Conservation (phyloP, 108 stramenopile species). For the Chaetoceros muelleri region DNA sequence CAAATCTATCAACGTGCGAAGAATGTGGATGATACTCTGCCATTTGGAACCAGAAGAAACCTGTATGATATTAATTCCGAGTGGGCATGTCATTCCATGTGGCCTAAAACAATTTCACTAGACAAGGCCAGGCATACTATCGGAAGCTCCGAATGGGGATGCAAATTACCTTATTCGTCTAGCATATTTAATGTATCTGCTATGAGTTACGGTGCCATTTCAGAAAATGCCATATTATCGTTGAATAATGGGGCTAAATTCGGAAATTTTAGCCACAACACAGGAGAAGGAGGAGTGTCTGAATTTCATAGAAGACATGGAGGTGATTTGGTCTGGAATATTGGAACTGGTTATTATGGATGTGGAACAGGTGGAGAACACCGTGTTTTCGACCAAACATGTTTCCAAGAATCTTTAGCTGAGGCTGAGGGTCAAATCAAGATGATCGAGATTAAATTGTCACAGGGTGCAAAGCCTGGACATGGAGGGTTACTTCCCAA, state of each 20-base stretch:
- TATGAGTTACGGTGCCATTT: slow-evolving; percentile 83
- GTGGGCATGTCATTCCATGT: slow-evolving; percentile 78
- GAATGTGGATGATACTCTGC: slow-evolving; percentile 35
- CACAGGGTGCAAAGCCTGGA: slow-evolving; percentile 85
- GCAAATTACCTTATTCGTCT: slow-evolving; percentile 59
- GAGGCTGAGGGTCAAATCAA: slow-evolving; percentile 25
- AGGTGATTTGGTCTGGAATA: slow-evolving; percentile 84
- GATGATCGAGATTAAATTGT: slow-evolving; percentile 88
- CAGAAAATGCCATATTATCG: slow-evolving; percentile 69
- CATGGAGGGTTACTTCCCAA: slow-evolving; percentile 84
- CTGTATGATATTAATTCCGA: slow-evolving; percentile 45
- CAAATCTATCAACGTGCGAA: slow-evolving; percentile 71
- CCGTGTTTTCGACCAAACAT: slow-evolving; percentile 48
- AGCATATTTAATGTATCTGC: slow-evolving; percentile 71
- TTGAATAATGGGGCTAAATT: slow-evolving; percentile 60
- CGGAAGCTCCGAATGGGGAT: slow-evolving; percentile 30
- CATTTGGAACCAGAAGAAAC: slow-evolving; percentile 60
- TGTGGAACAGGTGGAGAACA: slow-evolving; percentile 34
- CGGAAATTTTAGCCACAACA: slow-evolving; percentile 83
- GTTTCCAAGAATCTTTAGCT: slow-evolving; percentile 43
- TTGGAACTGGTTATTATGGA: slow-evolving; percentile 89
- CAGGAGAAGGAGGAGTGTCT: slow-evolving; percentile 82
- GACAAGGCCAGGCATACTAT: slow-evolving; percentile 31
- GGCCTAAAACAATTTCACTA: slow-evolving; percentile 23
- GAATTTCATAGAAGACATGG: slow-evolving; percentile 55